Base-by-base conservation (phyloP, 768 basidiomycete genomes). In the Chalciporus piperatus region DNA sequence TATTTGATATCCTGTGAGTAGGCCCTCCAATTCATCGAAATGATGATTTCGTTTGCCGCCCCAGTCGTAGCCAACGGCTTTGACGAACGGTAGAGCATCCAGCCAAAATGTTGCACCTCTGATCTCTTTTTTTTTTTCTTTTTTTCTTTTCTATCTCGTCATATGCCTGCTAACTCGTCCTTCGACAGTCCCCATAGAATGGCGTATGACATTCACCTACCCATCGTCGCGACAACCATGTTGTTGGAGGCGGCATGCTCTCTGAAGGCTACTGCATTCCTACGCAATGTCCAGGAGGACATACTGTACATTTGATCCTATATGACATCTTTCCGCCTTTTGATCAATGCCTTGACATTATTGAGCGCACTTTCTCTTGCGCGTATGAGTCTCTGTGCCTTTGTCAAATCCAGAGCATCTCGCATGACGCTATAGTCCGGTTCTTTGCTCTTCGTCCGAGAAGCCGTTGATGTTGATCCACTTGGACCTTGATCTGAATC, bases 31-130 rank as follows among this genome's bases (percentile, higher is more conserved):
- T 22, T 33, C 53, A 50, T 28, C 41, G 52, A 22, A 32, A 41
- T 76, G 83, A 85, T 83, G 83, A 82, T 72, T 78, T 77, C 78
- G 65, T 66, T 76, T 84, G 83, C 82, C 83, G 83, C 83, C 83
- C 83, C 83, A 85, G 83, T 84, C 83, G 73, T 84, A 85, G 80
- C 76, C 65, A 52, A 58, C 23, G 59, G 76, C 81, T 47, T 71
- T 85, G 83, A 85, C 76, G 83, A 85, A 66, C 61, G 80, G 82
- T 73, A 73, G 73, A 79, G 83, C 83, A 83, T 72, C 22, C 25
- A 82, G 80, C 82, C 82, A 85, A n/a, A 85, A 80, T 64, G 66
- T 78, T 81, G 82, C 80, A 84, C 70, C 70, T 72, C 83, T 85
- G 83, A 85, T 59, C 58, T 48, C 59, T 50, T 54, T 47, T 4